Evolutionary conservation across 2,329 filamentous ascomycete genomes (phyloP), one percentile per base, ranked within the genome.

Genomic region (Lecanosticta acicola): DNA sequence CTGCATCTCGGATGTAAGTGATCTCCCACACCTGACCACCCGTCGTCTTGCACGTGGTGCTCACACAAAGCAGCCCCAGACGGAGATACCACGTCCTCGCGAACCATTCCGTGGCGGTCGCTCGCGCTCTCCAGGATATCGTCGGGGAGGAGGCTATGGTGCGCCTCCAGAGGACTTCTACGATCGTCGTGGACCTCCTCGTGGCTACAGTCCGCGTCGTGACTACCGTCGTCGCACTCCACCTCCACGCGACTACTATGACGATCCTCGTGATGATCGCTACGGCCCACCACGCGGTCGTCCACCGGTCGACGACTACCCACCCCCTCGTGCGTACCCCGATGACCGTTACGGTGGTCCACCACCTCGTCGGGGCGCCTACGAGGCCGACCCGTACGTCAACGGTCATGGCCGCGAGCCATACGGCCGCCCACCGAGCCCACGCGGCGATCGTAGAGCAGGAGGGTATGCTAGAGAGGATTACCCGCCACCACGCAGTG

Each of bases 211-310:
- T 67, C 90, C 89, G 52, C 84, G 85, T 54, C 81, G 85, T 56
- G 83, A 85, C 51, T 95, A 95, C 69, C 89, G 91, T 65, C 88
- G 94, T 63, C 83, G 90, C 60, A 91, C 87, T 62, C 76, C 87
- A 60, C 76, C 78, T 38, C 85, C 85, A 36, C 85, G 57, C 50
- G 50, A 91, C 50, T 94, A 95, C 70, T 94, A 96, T 69, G 87
- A 91, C 54, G 81, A 85, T 59, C 80, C 84, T 40, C 89, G 90
- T 62, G 84, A 87, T 47, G 88, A 71, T 48, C 69, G 70, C 49
- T 71, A 71, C 51, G 71, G 87, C 46, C 87, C 88, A 50, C 58
- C 57, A 42, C 85, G 85, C 36, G 49, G 77, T 54, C 75, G 74
- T 17, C 83, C 85, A 36, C 75, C 85, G 53, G 84, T 90, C 51